Base-by-base conservation (phyloP, 208 protist genomes). In the Trypanosoma grayi region DNA sequence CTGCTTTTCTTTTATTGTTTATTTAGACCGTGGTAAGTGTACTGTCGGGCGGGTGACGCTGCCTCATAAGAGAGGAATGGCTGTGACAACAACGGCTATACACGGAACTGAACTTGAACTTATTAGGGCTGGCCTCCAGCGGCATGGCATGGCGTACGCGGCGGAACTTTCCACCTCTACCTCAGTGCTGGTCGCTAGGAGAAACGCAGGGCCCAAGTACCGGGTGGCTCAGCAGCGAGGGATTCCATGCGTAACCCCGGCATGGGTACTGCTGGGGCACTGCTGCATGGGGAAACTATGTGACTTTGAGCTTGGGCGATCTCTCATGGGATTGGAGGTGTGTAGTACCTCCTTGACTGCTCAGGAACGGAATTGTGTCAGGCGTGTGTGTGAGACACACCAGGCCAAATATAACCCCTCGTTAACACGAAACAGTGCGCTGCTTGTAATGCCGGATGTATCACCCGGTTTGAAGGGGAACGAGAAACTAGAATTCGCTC, bases 31-130 rank as follows among this genome's bases (percentile, higher is more conserved):
- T 14, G 9, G 34, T 14, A 7, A 39, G 34, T 39, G 11, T 39
- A 39, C 9, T 11, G 7, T 11, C 11, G 34, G 7, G 34, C 9
- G 7, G 9, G 34, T 39, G 34, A 39, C 7, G 9, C 34, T 7
- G 11, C 34, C 7, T 39, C 34, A 11, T 39, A 14, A 11, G 11
- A 18, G 10, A 13, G 46, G 59, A 14, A 83, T 78, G 47, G 66
- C 83, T 53, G 77, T 88, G 46, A 83, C 81, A 52, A 83, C 81
- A 44, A 78, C 74, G 3, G 81, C 70, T 46, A 77, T 88, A 41
- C 69, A 81, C 63, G 75, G 75, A 37, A 70, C 64, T n/a, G 61
- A 77, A 37, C 54, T 88, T 10, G 56, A 72, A 28, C 13, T 36
- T 2, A 66, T 85, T 14, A 73, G 77, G 43, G 51, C 77, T 33